Conservation (phyloP, 495 filamentous ascomycete genomes). For the Neurospora sp. region DNA sequence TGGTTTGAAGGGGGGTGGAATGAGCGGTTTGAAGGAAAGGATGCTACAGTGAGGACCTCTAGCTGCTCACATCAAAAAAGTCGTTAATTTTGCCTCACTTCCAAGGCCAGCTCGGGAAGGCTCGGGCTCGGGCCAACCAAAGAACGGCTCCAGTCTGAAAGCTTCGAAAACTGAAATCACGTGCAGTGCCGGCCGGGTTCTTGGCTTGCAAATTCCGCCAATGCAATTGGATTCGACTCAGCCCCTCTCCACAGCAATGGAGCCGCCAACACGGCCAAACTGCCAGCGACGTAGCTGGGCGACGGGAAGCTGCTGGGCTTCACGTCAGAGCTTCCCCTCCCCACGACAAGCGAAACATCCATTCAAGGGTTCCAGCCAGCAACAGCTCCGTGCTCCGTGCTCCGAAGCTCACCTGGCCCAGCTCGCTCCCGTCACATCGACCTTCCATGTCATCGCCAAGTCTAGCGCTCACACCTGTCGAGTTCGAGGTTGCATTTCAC, state of each 20-base stretch:
- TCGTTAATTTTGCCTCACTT: conserved; percentile 28
- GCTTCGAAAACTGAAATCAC: background rate
- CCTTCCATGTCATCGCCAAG: background rate
- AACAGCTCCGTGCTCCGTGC: background rate
- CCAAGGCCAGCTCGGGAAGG: conserved; percentile 24
- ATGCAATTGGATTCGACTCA: background rate
- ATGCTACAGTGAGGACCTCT: conserved; percentile 1
- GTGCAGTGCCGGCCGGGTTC: background rate
- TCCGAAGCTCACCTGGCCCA: background rate
- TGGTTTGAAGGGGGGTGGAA: conserved; percentile 22
- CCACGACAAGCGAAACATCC: background rate
- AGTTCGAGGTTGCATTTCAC: background rate
- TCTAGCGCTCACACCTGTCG: background rate
- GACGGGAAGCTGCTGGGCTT: background rate
- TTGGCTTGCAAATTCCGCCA: background rate
- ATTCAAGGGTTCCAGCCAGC: background rate
- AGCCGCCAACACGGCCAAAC: background rate
- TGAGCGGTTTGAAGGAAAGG: conserved; percentile 38
- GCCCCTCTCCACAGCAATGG: background rate
- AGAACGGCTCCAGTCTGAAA: background rate
- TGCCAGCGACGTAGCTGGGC: conserved; percentile 1
- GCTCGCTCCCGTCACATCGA: background rate
- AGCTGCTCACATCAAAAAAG: conserved; percentile 21
- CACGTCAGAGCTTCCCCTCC: background rate
- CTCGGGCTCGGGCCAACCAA: conserved; percentile 8